A percentile compares a stretch with the other conserved stretches of the same genome.
phyloP scores from a whole-genome alignment of 257 asterid genomes.

The Ilex asprella region DNA sequence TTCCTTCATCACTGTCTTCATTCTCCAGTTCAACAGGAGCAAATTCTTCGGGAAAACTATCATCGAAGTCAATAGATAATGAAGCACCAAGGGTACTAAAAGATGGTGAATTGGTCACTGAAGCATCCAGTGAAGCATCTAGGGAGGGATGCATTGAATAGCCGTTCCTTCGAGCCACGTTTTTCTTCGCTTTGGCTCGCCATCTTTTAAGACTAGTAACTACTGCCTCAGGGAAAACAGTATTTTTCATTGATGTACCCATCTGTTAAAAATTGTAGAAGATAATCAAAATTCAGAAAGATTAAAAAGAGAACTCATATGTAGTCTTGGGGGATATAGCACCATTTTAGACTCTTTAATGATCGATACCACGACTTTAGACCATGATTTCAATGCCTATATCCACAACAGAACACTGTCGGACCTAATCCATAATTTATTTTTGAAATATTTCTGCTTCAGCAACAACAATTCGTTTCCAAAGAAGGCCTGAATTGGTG shows the following conservation, averaged over 20 bases:
- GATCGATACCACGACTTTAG: background rate
- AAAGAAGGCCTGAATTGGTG: too few relatives aligned
- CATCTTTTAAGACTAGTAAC: conserved; percentile 49
- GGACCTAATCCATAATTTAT: background rate
- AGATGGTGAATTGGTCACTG: conserved; percentile 33
- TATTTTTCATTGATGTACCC: conserved; percentile 52
- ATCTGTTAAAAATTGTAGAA: conserved; percentile 27
- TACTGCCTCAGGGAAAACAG: conserved; percentile 49
- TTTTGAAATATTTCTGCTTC: background rate
- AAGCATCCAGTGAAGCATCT: conserved; percentile 26
- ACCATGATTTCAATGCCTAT: background rate
- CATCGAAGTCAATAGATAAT: conserved; percentile 26
- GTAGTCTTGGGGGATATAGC: too few relatives aligned
- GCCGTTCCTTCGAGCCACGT: conserved; percentile 27
- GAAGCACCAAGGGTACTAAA: conserved; percentile 31
- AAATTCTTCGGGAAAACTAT: conserved; percentile 14
- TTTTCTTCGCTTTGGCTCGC: conserved; percentile 50
- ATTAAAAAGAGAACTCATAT: background rate
- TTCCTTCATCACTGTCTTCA: conserved; percentile 15
- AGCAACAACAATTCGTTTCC: too few relatives aligned
- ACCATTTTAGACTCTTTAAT: background rate
- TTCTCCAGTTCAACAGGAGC: conserved; percentile 9
- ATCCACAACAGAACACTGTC: background rate
- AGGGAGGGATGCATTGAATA: conserved; percentile 20
- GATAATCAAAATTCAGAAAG: background rate